These are phyloP conservation scores for Euphorbia tirucalli DNA, from an alignment of 345 rosid species.

Conservation along the genomic window DNA sequence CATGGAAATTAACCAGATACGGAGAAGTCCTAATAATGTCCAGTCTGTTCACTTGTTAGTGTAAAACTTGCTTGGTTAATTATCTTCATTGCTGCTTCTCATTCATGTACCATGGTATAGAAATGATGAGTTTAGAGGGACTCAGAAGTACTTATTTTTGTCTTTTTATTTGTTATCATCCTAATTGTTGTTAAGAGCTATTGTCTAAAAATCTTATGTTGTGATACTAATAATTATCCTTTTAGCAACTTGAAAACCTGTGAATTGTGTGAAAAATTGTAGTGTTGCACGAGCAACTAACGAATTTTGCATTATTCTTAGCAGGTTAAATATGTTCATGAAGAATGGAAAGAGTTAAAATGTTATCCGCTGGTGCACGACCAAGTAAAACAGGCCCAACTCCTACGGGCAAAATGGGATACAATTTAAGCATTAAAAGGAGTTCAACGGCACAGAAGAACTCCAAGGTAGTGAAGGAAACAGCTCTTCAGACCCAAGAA, in stretches of 20 bases:
- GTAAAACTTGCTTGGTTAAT: too few relatives aligned
- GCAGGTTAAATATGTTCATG: conserved; percentile 18
- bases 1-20: too few relatives aligned
- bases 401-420: conserved; percentile 30
- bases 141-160: too few relatives aligned
- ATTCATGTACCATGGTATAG: too few relatives aligned
- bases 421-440: conserved; percentile 34
- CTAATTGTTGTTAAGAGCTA: background rate
- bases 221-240: background rate
- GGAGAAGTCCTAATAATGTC: too few relatives aligned
- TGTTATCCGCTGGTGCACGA: conserved; percentile 24
- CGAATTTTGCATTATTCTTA: background rate
- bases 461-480: conserved; percentile 42
- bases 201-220: background rate
- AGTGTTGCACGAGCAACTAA: background rate
- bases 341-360: conserved; percentile 16
- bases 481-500: conserved; percentile 23
- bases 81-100: too few relatives aligned
- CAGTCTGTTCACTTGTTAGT: too few relatives aligned
- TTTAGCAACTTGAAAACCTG: background rate
- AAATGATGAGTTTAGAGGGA: too few relatives aligned
- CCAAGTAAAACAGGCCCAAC: conserved; percentile 18
- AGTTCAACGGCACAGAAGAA: conserved; percentile 32
- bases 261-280: background rate
- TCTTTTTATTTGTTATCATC: background rate